Evolutionary conservation across 2,329 filamentous ascomycete genomes (phyloP).

Genomic region (Zelopaecilomyces penicillatus): DNA sequence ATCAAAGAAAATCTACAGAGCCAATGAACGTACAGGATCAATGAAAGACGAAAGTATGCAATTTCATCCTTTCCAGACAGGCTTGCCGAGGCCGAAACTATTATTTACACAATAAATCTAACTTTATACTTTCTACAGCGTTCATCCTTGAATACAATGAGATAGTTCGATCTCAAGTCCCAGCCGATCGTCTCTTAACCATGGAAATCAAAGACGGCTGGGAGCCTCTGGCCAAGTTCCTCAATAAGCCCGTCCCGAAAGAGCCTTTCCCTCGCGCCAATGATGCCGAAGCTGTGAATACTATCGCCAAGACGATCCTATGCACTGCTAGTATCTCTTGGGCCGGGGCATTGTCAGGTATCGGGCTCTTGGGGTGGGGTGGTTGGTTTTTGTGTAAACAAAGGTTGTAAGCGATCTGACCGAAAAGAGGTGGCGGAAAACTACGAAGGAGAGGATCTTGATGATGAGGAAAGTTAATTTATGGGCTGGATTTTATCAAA

Average conservation of each 20-base stretch:
- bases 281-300: conserved; percentile 12
- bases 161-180: neutral
- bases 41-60: no score
- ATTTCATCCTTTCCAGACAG: no score
- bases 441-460: no score
- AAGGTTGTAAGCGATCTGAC: no score
- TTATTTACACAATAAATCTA: no score
- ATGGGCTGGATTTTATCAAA: no score
- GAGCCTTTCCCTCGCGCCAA: conserved; percentile 20
- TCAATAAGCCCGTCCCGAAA: conserved; percentile 16
- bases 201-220: conserved; percentile 17
- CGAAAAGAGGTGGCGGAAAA: no score
- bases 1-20: neutral
- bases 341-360: neutral
- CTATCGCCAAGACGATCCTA: neutral
- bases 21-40: neutral
- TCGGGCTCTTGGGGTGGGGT: no score
- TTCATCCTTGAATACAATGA: conserved; percentile 1
- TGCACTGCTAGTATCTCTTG: conserved; percentile 1
- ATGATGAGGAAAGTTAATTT: no score
- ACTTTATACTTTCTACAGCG: neutral
- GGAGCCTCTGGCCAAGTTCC: conserved; percentile 19
- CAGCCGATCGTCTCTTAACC: conserved; percentile 3
- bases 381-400: no score
- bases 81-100: no score